Percentiles rank a stretch among this genome's conserved stretches.
phyloP scores from a whole-genome alignment of 2,329 filamentous ascomycete species.

The Cladosporium sp. region DNA sequence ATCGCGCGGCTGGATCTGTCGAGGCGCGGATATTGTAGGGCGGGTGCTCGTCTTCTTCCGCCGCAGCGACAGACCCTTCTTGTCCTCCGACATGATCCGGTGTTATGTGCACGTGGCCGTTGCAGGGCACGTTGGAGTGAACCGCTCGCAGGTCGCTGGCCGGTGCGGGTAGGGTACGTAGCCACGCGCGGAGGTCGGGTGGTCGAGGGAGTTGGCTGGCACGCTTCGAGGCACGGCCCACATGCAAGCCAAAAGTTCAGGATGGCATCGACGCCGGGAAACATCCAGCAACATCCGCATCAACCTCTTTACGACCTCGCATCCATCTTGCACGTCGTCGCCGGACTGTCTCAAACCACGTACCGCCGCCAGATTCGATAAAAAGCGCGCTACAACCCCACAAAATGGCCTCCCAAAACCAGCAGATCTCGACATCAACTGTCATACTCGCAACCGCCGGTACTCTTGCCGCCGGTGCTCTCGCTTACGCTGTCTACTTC shows the following conservation, averaged over 20 bases:
- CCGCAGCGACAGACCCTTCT: slow-evolving; percentile 48
- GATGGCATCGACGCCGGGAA: not conserved
- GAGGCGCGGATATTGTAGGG: slow-evolving; percentile 55
- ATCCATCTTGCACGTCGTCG: slow-evolving; percentile 5
- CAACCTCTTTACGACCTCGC: not conserved
- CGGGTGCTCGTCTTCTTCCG: slow-evolving; percentile 54
- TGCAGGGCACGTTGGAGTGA: not conserved
- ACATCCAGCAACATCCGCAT: not conserved
- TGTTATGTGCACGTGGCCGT: not conserved
- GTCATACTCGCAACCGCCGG: slow-evolving; percentile 53
- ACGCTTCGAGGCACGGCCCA: too few species aligned
- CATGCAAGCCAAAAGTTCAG: too few species aligned
- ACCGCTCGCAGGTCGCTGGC: too few species aligned
- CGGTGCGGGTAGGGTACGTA: not conserved
- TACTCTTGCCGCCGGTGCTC: slow-evolving; percentile 51
- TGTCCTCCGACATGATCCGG: slow-evolving; percentile 44
- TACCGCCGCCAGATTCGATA: not conserved
- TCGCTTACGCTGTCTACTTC: slow-evolving; percentile 62
- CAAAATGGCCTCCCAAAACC: slow-evolving; percentile 30
- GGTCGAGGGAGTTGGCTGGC: not conserved
- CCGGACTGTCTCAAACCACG: not conserved
- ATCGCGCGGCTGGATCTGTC: slow-evolving; percentile 41
- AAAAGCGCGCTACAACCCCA: not conserved
- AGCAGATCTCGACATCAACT: slow-evolving; percentile 48
- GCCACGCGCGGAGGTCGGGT: not conserved